Evolutionary conservation across 768 basidiomycete genomes (phyloP).

Genomic region (Psilocybe tampanensis): DNA sequence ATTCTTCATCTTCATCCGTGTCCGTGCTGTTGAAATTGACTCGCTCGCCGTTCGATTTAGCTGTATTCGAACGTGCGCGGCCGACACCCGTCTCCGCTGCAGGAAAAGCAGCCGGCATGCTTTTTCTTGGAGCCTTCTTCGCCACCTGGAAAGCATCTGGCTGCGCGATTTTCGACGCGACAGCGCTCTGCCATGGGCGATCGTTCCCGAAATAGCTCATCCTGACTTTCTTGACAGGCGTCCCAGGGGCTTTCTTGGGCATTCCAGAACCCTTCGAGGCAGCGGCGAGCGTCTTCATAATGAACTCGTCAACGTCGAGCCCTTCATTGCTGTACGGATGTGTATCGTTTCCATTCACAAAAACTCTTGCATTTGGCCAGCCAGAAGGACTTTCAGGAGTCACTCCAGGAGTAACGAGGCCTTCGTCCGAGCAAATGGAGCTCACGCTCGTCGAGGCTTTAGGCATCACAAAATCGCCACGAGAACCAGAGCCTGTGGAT

Average conservation of each 20-base stretch:
- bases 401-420: conserved; percentile 69
- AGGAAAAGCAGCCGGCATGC: conserved; percentile 74
- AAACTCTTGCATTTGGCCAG: conserved; percentile 58
- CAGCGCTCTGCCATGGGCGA: conserved; percentile 82
- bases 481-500: conserved; percentile 24
- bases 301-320: conserved; percentile 68
- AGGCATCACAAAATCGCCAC: conserved; percentile 44
- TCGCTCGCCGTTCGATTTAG: conserved; percentile 35
- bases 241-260: conserved; percentile 72
- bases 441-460: conserved; percentile 64
- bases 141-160: conserved; percentile 49
- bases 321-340: conserved; percentile 23
- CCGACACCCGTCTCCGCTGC: conserved; percentile 18
- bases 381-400: conserved; percentile 56
- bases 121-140: conserved; percentile 63
- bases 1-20: conserved; percentile 66
- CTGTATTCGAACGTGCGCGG: conserved; percentile 17
- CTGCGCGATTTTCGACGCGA: conserved; percentile 65
- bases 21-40: conserved; percentile 42
- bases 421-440: conserved; percentile 64
- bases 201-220: conserved; percentile 57
- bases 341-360: conserved; percentile 44
- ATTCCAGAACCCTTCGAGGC: conserved; percentile 51
- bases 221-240: conserved; percentile 78
- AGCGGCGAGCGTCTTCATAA: conserved; percentile 65